Percentiles rank a stretch among this genome's conserved stretches.
These are phyloP conservation scores for Candida mattraensis DNA, from an alignment of 805 yeast species.

Conservation along the genomic window DNA sequence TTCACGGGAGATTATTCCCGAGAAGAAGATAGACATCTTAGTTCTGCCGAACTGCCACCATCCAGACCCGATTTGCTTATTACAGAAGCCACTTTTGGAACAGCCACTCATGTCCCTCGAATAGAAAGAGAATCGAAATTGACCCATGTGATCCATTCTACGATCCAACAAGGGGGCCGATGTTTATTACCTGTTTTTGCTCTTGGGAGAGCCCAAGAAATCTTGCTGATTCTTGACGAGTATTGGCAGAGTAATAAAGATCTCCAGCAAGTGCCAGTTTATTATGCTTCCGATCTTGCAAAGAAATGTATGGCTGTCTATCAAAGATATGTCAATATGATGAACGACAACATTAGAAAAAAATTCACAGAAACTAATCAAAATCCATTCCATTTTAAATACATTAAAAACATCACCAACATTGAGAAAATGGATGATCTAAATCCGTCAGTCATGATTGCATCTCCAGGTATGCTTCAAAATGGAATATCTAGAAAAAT, in stretches of 20 bases:
- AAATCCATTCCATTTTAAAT: conserved; percentile 90
- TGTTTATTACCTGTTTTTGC: conserved; percentile 94
- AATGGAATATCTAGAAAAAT: conserved; percentile 91
- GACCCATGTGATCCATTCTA: conserved; percentile 79
- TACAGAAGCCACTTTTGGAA: conserved; percentile 96
- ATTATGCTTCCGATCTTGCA: conserved; percentile 90
- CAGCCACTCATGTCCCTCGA: conserved; percentile 94
- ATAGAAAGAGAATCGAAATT: conserved; percentile 79
- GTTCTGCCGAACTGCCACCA: conserved; percentile 93
- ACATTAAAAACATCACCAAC: conserved; percentile 73
- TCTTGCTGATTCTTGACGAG: conserved; percentile 86
- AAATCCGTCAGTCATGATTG: conserved; percentile 94
- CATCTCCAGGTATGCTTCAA: conserved; percentile 98
- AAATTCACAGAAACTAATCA: conserved; percentile 73
- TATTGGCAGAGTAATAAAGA: conserved; percentile 89
- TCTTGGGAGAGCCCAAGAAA: conserved; percentile 94
- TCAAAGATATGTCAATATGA: conserved; percentile 94
- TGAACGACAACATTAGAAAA: conserved; percentile 87
- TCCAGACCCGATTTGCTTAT: conserved; percentile 83
- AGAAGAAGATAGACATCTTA: conserved; percentile 92
- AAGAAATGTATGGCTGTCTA: conserved; percentile 96
- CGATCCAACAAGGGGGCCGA: conserved; percentile 85
- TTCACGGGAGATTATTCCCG: conserved; percentile 98
- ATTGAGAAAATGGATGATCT: conserved; percentile 86
- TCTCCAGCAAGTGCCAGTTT: conserved; percentile 76